phyloP scores from a whole-genome alignment of 2,329 filamentous ascomycete genomes.

The Neofusicoccum laricinum region DNA sequence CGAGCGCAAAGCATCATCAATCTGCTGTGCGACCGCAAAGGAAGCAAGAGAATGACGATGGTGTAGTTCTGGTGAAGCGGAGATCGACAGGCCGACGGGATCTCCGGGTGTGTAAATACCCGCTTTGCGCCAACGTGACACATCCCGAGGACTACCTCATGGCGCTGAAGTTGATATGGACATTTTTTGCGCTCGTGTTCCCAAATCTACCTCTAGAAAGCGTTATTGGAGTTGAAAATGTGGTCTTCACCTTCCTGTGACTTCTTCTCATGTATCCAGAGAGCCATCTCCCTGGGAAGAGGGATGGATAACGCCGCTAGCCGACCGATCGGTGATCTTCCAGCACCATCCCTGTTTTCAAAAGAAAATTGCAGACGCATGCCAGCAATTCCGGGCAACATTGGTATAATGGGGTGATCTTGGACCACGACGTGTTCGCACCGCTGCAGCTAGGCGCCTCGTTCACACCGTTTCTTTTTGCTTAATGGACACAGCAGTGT shows the following conservation, averaged over 20 bases:
- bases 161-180: too few relatives aligned
- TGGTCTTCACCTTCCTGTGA: too few relatives aligned
- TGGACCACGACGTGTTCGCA: background rate
- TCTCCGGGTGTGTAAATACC: background rate
- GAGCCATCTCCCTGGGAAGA: background rate
- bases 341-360: background rate
- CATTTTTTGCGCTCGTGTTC: too few relatives aligned
- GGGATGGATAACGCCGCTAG: background rate
- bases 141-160: background rate
- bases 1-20: background rate
- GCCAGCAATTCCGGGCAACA: background rate
- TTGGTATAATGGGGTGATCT: background rate
- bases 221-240: too few relatives aligned
- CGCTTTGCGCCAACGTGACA: background rate
- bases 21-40: background rate
- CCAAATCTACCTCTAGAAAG: too few relatives aligned
- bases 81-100: background rate
- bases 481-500: background rate
- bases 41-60: background rate
- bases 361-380: background rate
- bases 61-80: background rate
- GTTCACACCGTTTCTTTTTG: background rate
- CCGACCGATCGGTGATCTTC: background rate
- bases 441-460: background rate
- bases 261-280: background rate